Percentiles rank a stretch among this genome's conserved stretches.
These are phyloP conservation scores for Schoenoplectus triqueter DNA, from an alignment of 202 grass and related monocot genomes.

Conservation along the genomic window DNA sequence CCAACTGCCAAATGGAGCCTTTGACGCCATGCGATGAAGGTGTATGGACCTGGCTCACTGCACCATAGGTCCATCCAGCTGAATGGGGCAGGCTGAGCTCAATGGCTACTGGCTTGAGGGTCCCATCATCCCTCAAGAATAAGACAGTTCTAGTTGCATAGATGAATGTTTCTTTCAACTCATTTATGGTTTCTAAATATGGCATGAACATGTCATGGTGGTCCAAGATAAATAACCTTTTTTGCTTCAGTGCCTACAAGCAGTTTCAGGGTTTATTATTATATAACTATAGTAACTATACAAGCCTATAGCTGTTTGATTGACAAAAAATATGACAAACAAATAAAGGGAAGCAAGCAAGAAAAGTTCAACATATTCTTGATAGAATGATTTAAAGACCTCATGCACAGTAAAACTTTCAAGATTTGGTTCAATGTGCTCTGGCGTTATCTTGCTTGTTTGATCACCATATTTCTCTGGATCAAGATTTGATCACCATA, in stretches of 20 bases:
- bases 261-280: not conserved
- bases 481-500: no score
- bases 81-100: slow-evolving; percentile 66
- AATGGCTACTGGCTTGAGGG: slow-evolving; percentile 68
- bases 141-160: slow-evolving; percentile 78
- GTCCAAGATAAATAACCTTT: slow-evolving; percentile 70
- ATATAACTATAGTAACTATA: not conserved
- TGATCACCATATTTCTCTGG: slow-evolving; percentile 68
- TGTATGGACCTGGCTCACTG: slow-evolving; percentile 65
- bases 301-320: not conserved
- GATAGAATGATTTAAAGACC: not conserved
- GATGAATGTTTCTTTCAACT: slow-evolving; percentile 47
- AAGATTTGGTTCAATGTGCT: slow-evolving; percentile 52
- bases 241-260: slow-evolving; percentile 52
- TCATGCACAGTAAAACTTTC: slow-evolving; percentile 57
- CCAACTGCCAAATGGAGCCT: slow-evolving; percentile 67
- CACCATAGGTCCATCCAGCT: slow-evolving; percentile 43
- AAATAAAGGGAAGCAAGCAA: not conserved
- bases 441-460: slow-evolving; percentile 65
- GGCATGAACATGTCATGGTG: slow-evolving; percentile 84
- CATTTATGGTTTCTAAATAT: slow-evolving; percentile 67
- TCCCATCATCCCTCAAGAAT: slow-evolving; percentile 59
- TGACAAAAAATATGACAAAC: not conserved
- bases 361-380: not conserved
- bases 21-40: slow-evolving; percentile 47